A percentile compares a stretch with the other conserved stretches of the same genome.
Conservation (phyloP, 129 eudicot species). For the Solidago caesia region DNA sequence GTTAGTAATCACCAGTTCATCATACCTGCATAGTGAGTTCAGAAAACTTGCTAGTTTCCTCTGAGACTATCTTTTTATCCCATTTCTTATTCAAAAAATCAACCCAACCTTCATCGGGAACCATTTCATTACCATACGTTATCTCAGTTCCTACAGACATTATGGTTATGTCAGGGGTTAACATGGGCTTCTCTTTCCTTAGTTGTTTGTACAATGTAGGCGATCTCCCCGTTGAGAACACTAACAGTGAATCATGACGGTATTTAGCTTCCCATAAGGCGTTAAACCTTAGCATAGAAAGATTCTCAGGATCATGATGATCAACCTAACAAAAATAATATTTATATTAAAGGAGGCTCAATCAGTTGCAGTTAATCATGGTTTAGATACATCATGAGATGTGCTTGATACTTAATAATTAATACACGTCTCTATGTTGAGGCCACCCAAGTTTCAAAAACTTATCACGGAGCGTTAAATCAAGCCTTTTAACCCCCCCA, state of each 20-base stretch:
- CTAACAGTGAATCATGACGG: conserved; percentile 74
- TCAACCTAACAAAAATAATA: conserved; percentile 60
- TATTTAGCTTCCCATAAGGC: conserved; percentile 88
- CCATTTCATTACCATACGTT: conserved; percentile 88
- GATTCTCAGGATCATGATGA: conserved; percentile 81
- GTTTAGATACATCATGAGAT: neutral
- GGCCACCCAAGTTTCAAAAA: too few relatives aligned
- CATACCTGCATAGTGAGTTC: conserved; percentile 90
- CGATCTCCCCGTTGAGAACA: conserved; percentile 96
- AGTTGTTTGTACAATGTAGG: conserved; percentile 79
- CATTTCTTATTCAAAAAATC: conserved; percentile 70
- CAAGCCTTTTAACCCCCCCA: too few relatives aligned
- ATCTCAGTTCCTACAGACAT: conserved; percentile 99
- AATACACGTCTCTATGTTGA: too few relatives aligned
- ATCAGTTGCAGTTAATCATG: neutral
- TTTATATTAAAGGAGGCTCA: neutral
- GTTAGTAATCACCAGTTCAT: neutral
- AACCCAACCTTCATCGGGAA: conserved; percentile 93
- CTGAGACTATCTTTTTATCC: conserved; percentile 69
- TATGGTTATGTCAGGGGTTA: conserved; percentile 91
- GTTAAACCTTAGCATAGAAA: conserved; percentile 79
- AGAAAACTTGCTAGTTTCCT: conserved; percentile 77
- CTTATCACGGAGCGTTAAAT: too few relatives aligned
- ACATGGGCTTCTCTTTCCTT: conserved; percentile 95
- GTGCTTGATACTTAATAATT: too few relatives aligned